Evolutionary conservation across 2,329 filamentous ascomycete genomes (phyloP), one percentile per base, ranked within the genome.

Genomic region (Daldinia sp.): DNA sequence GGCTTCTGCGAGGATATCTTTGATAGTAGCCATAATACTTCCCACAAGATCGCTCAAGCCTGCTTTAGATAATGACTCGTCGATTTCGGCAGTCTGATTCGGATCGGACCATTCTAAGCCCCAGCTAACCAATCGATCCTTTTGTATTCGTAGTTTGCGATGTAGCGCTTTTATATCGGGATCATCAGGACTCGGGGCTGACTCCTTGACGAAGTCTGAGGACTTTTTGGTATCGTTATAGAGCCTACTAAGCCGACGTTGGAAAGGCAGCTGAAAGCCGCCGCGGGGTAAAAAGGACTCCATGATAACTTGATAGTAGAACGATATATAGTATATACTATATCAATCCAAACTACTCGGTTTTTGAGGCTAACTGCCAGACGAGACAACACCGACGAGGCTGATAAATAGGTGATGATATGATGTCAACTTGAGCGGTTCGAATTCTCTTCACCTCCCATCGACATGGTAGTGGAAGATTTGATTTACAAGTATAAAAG

Each of bases 211-310:
- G 68, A 91, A 91, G 75, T 91, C 88, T 74, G 86, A 90, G 23
- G 89, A 91, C 70, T 87, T 90, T 74, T 94, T 94, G 60, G 90
- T 92, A 79, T 94, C 91, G 69, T 90, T 90, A 75, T 94, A 94
- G 59, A 94, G 85, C 71, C 90, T 83, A 68, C 88, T 91, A 15
- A 92, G 82, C 56, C 86, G 83, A 63, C 85, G 82, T 74, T 87
- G 85, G 61, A 88, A 83, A 49, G 86, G 83, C 75, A 85, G 77
- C 76, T 83, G 80, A 64, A 85, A 82, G 75, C 82, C 82, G 57
- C 81, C 80, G 48, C 80, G 73, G 8, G 82, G 80, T n/a, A 84
- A 71, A 58, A 83, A 80, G 0, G 82, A 82, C 58, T 82, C 82
- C 83, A 85, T 86, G 64, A 39, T 63, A 58, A 15, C 35, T 41